A percentile compares a stretch with the other conserved stretches of the same genome.
Conservation (phyloP, 129 eudicot genomes). For the Lactuca sativa region DNA sequence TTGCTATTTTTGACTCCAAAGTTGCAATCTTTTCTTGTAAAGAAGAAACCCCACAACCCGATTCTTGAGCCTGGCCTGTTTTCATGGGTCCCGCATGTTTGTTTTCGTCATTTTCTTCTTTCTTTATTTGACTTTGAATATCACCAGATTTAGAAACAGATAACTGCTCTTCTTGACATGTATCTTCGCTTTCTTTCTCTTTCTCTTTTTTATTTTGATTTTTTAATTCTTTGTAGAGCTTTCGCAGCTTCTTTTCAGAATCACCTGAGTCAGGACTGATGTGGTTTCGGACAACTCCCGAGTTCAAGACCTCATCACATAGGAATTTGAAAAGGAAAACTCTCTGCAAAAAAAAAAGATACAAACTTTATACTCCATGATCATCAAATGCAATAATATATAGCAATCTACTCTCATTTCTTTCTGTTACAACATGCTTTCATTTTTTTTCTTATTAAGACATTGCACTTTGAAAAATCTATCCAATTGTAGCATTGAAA, state of each 20-base stretch:
- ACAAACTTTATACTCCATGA: conserved; percentile 12
- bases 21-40: conserved; percentile 55
- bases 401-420: neutral
- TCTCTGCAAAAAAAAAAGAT: conserved; percentile 56
- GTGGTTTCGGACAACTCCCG: conserved; percentile 63
- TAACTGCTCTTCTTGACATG: conserved; percentile 24
- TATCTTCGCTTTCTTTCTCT: conserved; percentile 28
- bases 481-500: too few relatives aligned
- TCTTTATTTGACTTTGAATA: conserved; percentile 35
- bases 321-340: conserved; percentile 68
- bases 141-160: conserved; percentile 35
- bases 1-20: conserved; percentile 55
- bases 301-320: conserved; percentile 76
- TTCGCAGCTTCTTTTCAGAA: conserved; percentile 49
- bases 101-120: conserved; percentile 28
- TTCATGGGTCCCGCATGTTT: conserved; percentile 18
- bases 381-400: conserved; percentile 3
- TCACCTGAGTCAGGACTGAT: conserved; percentile 44
- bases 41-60: conserved; percentile 36
- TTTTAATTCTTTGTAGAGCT: conserved; percentile 43
- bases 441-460: neutral
- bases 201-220: conserved; percentile 48
- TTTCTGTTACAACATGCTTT: neutral
- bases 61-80: conserved; percentile 24
- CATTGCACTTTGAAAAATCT: neutral